Evolutionary conservation across 2,329 filamentous ascomycete species (phyloP), one percentile per base, ranked within the genome.

Genomic region (Pseudonectria buxi): DNA sequence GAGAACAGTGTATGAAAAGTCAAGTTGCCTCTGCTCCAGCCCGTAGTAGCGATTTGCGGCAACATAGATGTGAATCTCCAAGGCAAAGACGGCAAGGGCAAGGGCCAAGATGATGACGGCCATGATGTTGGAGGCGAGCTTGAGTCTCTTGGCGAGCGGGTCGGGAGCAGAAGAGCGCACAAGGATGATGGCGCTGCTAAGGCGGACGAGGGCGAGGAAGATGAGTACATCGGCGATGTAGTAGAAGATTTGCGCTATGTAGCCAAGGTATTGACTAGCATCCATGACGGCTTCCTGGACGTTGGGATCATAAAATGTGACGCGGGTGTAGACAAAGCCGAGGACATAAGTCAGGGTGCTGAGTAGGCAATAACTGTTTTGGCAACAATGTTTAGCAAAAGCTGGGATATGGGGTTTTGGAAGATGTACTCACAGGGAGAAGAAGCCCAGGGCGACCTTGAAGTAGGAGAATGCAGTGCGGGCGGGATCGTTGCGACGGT

Each of bases 371-470:
- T 40, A 52, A 10, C 52, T 55, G 15, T 15, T n/a, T 15, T 2
- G 7, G 11, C 4, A 15, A 14, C 0, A 14, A 47, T 9, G 45
- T 41, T n/a, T 14, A 16, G 15, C 7, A 30, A 25, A 30, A 14
- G 22, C 13, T 16, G 27, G 18, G 29, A 26, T 34, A 10, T 13
- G 13, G 6, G 14, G 12, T 7, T 7, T 32, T 7, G 4, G 29
- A 10, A 27, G 5, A 7, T 22, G n/a, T 22, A 31, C 55, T 30
- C 31, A 62, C 58, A 47, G 15, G 4, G 39, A 26, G 18, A 49
- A 59, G 0, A 49, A 30, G 1, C 39, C 34, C 10, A 59, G 40
- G 1, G 53, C 51, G 2, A 34, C 4, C 29, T 55, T 57, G 32
- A 53, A 45, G 13, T 39, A 51, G 3, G 30, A 40, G 10, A 54